Evolutionary conservation across 2,329 filamentous ascomycete genomes (phyloP).

Genomic region (Phialophora verrucosa): DNA sequence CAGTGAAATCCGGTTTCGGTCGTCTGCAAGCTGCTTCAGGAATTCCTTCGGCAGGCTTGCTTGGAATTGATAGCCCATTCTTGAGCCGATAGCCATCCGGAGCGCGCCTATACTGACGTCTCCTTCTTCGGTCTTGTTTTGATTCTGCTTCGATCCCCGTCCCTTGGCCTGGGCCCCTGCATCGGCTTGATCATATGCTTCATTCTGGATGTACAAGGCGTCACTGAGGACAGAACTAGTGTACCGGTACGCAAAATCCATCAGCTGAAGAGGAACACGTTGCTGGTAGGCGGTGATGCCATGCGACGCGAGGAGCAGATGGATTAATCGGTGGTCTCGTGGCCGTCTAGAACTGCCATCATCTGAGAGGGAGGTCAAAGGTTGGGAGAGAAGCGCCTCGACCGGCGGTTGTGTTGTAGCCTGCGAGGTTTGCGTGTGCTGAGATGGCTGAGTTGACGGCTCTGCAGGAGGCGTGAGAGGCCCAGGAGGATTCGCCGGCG

Average conservation of each 20-base stretch:
- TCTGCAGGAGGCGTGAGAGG: constrained; percentile 54
- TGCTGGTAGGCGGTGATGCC: constrained; percentile 59
- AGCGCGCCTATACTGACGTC: constrained; percentile 63
- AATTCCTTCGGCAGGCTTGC: constrained; percentile 66
- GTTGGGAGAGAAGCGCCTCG: constrained; percentile 45
- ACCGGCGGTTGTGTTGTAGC: constrained; percentile 31
- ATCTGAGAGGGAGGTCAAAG: constrained; percentile 54
- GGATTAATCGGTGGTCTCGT: constrained; percentile 57
- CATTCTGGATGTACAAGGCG: constrained; percentile 57
- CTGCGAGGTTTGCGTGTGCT: constrained; percentile 34
- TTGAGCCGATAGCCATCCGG: constrained; percentile 64
- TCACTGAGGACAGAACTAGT: constrained; percentile 60
- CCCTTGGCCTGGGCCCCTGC: constrained; percentile 42
- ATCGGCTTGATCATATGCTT: constrained; percentile 55
- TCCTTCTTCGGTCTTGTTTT: constrained; percentile 51
- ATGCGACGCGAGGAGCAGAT: constrained; percentile 57
- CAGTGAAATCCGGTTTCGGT: constrained; percentile 62
- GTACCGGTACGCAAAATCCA: constrained; percentile 61
- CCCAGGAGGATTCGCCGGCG: constrained; percentile 37
- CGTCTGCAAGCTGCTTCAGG: constrained; percentile 62
- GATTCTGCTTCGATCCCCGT: constrained; percentile 44
- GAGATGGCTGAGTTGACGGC: constrained; percentile 39
- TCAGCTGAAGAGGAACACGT: constrained; percentile 58
- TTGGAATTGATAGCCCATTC: constrained; percentile 64
- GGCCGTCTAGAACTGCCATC: constrained; percentile 54